Evolutionary conservation across 2,329 filamentous ascomycete species (phyloP).

Genomic region (Elsinoe perseae): DNA sequence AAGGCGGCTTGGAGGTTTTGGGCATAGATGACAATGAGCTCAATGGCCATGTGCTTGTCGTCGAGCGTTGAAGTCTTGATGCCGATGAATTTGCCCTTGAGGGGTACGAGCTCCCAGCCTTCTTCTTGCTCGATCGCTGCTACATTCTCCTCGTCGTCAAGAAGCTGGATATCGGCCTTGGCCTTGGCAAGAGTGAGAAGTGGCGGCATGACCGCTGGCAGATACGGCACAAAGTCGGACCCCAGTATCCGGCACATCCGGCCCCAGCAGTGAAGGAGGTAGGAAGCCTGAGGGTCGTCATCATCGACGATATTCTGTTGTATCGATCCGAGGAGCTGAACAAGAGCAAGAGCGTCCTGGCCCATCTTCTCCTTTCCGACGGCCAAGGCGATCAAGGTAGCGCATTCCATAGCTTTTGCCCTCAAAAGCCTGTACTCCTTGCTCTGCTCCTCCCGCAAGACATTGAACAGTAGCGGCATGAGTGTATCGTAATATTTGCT

Average conservation of each 20-base stretch:
- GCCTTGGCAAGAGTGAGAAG: constrained; percentile 83
- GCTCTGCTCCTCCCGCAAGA: constrained; percentile 79
- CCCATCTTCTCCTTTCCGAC: constrained; percentile 91
- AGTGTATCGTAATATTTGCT: constrained; percentile 90
- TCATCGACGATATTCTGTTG: constrained; percentile 80
- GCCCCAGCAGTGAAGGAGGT: constrained; percentile 97
- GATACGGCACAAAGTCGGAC: constrained; percentile 82
- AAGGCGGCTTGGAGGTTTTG: constrained; percentile 91
- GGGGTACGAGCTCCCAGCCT: constrained; percentile 92
- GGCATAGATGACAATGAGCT: constrained; percentile 93
- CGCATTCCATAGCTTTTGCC: constrained; percentile 98
- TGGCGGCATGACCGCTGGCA: constrained; percentile 89
- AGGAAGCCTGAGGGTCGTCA: constrained; percentile 93
- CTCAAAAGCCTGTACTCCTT: constrained; percentile 87
- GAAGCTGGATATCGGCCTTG: constrained; percentile 92
- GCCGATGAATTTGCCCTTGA: constrained; percentile 96
- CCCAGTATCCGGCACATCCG: constrained; percentile 95
- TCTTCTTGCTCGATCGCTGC: constrained; percentile 90
- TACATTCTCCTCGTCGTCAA: constrained; percentile 91
- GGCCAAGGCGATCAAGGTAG: constrained; percentile 87
- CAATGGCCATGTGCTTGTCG: constrained; percentile 99
- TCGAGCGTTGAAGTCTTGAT: constrained; percentile 96
- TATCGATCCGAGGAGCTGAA: constrained; percentile 78
- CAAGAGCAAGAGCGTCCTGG: constrained; percentile 75
- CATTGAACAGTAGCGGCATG: constrained; percentile 89